These are phyloP conservation scores for Tetracentron sinense DNA, from an alignment of 164 flowering plant genomes.

Conservation along the genomic window DNA sequence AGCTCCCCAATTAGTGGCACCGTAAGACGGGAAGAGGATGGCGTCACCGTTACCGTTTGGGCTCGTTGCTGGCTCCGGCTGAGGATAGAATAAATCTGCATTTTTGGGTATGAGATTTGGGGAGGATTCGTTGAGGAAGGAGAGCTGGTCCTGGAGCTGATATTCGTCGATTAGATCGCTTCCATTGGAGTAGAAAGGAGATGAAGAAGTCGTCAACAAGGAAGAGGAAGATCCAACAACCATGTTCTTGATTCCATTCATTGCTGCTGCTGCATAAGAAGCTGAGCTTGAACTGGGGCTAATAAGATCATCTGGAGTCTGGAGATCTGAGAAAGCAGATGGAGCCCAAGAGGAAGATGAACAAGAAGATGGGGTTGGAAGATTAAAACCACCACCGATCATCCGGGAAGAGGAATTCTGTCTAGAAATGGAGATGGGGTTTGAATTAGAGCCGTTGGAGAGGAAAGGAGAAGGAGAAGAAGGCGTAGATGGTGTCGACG, in stretches of 20 bases:
- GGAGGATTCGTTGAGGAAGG: constrained; percentile 43
- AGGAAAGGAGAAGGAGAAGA: constrained; percentile 42
- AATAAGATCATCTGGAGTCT: constrained; percentile 32
- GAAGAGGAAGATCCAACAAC: constrained; percentile 16
- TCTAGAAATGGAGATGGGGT: constrained; percentile 28
- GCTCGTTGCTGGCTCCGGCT: constrained; percentile 28
- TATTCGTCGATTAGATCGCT: constrained; percentile 39
- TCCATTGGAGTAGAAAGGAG: constrained; percentile 1
- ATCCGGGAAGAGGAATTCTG: constrained; percentile 27
- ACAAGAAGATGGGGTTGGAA: constrained; percentile 31
- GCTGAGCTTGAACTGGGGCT: constrained; percentile 32
- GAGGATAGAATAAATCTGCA: constrained; percentile 36
- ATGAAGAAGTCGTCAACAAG: constrained; percentile 9
- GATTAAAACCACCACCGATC: constrained; percentile 11
- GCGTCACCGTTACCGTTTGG: constrained; percentile 27
- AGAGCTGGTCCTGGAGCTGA: constrained; percentile 46
- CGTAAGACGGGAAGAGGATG: too few species aligned
- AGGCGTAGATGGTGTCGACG: constrained; percentile 51
- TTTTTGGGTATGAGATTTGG: constrained; percentile 12
- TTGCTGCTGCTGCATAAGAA: constrained; percentile 32
- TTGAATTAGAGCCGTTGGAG: too few species aligned
- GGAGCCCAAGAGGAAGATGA: constrained; percentile 28
- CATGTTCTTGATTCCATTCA: constrained; percentile 27
- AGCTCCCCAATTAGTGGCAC: constrained; percentile 20
- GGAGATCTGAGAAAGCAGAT: constrained; percentile 29